Evolutionary conservation across 1,139 yeast species (phyloP).

Genomic region (Wickerhamiella infanticola): DNA sequence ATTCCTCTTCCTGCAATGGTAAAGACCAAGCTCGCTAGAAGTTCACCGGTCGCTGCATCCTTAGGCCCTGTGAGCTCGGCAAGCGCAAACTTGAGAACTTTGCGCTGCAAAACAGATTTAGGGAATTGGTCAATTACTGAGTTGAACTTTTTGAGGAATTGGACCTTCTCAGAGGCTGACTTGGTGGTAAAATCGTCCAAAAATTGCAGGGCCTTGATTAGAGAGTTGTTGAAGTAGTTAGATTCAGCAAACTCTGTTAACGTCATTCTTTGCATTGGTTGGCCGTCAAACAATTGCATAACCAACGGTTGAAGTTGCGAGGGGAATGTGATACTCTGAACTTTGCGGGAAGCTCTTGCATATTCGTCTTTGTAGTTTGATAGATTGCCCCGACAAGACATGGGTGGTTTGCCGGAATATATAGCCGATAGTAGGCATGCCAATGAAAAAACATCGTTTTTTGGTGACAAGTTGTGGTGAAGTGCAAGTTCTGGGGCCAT

Average conservation of each 20-base stretch:
- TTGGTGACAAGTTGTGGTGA: conserved; percentile 43
- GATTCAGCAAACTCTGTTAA: conserved; percentile 37
- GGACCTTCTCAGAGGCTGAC: conserved; percentile 46
- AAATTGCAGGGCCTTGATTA: conserved; percentile 68
- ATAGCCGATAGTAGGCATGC: conserved; percentile 61
- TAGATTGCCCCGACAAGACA: conserved; percentile 23
- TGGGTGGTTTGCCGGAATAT: conserved; percentile 30
- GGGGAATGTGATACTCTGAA: conserved; percentile 29
- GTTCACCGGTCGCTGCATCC: conserved; percentile 36
- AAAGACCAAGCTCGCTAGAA: conserved; percentile 40
- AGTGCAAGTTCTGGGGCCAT: conserved; percentile 61
- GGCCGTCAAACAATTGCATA: conserved; percentile 28
- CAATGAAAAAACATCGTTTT: conserved; percentile 70
- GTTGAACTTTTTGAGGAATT: conserved; percentile 53
- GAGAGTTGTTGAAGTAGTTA: conserved; percentile 61
- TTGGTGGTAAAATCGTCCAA: conserved; percentile 77
- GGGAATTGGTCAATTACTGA: conserved; percentile 57
- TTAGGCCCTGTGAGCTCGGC: conserved; percentile 32
- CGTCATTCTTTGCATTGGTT: conserved; percentile 29
- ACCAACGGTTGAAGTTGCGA: conserved; percentile 23
- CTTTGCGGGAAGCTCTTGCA: conserved; percentile 23
- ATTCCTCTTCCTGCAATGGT: conserved; percentile 44
- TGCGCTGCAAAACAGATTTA: conserved; percentile 46
- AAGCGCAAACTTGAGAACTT: conserved; percentile 54
- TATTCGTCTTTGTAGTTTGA: conserved; percentile 24